phyloP scores from a whole-genome alignment of 2,329 filamentous ascomycete genomes.

The Beauveria bassiana region DNA sequence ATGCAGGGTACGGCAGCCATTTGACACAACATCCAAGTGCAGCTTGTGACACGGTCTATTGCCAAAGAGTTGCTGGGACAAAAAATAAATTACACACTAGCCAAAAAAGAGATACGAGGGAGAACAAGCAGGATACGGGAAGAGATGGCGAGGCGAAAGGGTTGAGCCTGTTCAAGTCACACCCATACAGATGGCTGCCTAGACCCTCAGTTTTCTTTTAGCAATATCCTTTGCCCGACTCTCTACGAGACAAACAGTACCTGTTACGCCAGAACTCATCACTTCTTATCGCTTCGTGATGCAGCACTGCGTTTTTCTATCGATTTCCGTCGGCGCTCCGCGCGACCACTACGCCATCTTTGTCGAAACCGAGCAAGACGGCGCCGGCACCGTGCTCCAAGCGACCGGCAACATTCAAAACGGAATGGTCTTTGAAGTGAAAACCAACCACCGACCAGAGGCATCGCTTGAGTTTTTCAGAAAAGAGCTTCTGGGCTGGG shows the following conservation, averaged over 20 bases:
- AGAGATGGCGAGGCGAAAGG: too few species aligned
- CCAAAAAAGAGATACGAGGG: too few species aligned
- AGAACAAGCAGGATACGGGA: too few species aligned
- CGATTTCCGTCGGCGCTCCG: slow-evolving; percentile 10
- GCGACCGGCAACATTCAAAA: slow-evolving; percentile 24
- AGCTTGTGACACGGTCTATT: too few species aligned
- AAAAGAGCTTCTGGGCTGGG: slow-evolving; percentile 15
- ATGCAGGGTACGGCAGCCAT: too few species aligned
- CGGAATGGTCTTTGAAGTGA: slow-evolving; percentile 21
- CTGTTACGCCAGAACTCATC: too few species aligned
- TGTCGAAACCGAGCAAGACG: slow-evolving; percentile 12
- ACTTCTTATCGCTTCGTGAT: background rate
- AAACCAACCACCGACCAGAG: slow-evolving; percentile 14
- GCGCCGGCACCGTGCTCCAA: slow-evolving; percentile 16
- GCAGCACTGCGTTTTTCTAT: background rate
- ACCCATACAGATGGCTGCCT: too few species aligned
- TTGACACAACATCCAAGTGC: too few species aligned
- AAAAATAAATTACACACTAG: too few species aligned
- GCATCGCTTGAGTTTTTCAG: slow-evolving; percentile 14
- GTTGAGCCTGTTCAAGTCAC: too few species aligned
- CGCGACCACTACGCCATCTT: slow-evolving; percentile 23
- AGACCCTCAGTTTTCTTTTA: too few species aligned
- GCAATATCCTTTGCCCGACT: background rate
- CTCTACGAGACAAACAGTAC: background rate
- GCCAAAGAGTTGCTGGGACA: too few species aligned